Base-by-base conservation (phyloP, 2,329 filamentous ascomycete genomes). In the Tolypocladium album region DNA sequence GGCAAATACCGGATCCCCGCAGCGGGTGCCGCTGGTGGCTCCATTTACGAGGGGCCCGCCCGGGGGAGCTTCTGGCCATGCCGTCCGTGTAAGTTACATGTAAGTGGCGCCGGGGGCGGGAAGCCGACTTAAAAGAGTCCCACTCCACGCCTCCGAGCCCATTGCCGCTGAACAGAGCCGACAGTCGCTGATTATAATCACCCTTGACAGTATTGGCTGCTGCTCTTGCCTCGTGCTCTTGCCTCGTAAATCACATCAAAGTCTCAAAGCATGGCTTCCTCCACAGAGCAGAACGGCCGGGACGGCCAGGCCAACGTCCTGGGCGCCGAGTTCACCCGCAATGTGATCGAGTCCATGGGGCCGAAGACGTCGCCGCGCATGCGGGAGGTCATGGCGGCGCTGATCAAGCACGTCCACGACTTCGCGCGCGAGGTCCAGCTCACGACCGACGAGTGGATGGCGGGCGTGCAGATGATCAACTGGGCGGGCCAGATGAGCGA, bases 361-460 rank as follows among this genome's bases (percentile, higher is more conserved):
- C 86, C 88, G 64, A 84, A 88, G 63, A 87, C 88, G 12, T 78
- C 82, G 64, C 85, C 88, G 39, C 82, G 90, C 50, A 81, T 88
- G 68, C 83, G 86, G 61, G 78, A 86, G 66, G 81, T 93, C 70
- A 81, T 93, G 76, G 72, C 81, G 56, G 81, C 82, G 38, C 76
- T 92, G 62, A 86, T 92, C 69, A 79, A 78, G 60, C 89, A 93
- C 75, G 78, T 93, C 60, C 90, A 94, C 75, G 89, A 91, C 74
- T 93, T 93, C 72, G 85, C 87, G 45, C 86, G 89, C 56, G 89
- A 94, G 72, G 85, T 89, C 63, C 83, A 92, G 71, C 83, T 94
- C 61, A 92, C 88, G 9, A 80, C 84, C n/a, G 87, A 88, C 60
- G 90, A 94, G 76, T 92, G 88, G 89, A 82, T 89, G 75, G 76